A percentile compares a stretch with the other conserved stretches of the same genome.
Evolutionary conservation across 441 rosid genomes (phyloP).

Genomic region (Gossypium aridum): DNA sequence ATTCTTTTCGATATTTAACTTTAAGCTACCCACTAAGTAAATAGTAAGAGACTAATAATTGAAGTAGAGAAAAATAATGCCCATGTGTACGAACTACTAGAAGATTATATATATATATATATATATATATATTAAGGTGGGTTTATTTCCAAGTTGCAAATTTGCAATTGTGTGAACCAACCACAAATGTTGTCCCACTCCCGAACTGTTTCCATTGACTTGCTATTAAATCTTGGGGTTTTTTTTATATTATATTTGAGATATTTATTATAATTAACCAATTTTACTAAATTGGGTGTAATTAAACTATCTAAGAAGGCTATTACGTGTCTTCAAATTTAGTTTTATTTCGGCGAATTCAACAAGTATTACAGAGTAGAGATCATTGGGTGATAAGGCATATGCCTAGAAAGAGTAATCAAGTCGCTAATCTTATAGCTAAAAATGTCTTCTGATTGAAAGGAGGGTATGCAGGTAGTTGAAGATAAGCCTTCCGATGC

Average conservation of each 20-base stretch:
- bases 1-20: neutral
- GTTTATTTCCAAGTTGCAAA: neutral
- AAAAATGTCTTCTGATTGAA: no score
- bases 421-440: no score
- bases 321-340: no score
- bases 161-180: neutral
- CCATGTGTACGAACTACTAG: neutral
- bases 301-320: no score
- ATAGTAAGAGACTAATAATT: neutral
- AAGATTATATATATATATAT: neutral
- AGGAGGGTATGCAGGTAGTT: no score
- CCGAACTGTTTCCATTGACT: neutral
- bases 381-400: no score
- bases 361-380: no score
- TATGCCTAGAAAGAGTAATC: no score
- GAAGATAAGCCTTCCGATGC: no score
- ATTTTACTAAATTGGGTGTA: no score
- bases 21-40: neutral
- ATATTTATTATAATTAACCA: neutral
- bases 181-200: neutral
- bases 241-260: neutral
- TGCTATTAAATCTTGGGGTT: neutral
- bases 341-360: accelerated
- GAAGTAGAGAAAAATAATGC: neutral
- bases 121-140: neutral